A percentile compares a stretch with the other conserved stretches of the same genome.
Conservation (phyloP, 116 monocot species). For the Phalaenopsis hybrid region DNA sequence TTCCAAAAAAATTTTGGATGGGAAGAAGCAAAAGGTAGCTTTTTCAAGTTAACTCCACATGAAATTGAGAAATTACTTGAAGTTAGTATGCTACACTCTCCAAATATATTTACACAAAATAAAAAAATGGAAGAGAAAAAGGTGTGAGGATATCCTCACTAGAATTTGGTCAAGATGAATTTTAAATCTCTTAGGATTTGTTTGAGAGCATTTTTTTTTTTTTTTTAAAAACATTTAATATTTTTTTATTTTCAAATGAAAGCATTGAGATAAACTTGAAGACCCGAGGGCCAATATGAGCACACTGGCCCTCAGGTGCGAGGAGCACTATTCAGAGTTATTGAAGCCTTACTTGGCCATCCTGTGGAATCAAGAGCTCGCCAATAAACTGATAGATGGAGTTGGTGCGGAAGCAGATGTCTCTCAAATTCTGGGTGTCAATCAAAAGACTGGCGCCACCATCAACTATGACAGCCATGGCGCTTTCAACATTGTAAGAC, state of each 20-base stretch:
- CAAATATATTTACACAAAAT: no score
- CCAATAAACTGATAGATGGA: constrained; percentile 93
- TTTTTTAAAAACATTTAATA: no score
- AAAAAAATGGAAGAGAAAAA: no score
- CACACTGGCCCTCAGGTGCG: background rate
- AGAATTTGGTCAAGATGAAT: no score
- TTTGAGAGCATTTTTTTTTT: no score
- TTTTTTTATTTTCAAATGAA: no score
- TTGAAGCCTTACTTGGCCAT: constrained; percentile 39
- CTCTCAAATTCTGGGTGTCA: constrained; percentile 57
- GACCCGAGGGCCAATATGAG: background rate
- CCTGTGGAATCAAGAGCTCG: constrained; percentile 50
- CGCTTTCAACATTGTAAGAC: constrained; percentile 50
- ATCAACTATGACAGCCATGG: constrained; percentile 51
- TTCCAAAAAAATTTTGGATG: background rate
- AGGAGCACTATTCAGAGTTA: background rate
- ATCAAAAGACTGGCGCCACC: constrained; percentile 41
- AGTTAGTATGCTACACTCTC: no score
- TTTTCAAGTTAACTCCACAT: background rate
- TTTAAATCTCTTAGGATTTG: no score
- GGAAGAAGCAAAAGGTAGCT: background rate
- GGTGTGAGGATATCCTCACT: no score
- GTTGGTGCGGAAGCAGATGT: constrained; percentile 40
- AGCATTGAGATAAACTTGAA: background rate
- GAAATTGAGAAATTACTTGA: background rate